Percentiles rank a stretch among this genome's conserved stretches.
These are phyloP conservation scores for Immersiporthe knoxdaviesiana DNA, from an alignment of 2,329 filamentous ascomycete genomes.

Conservation along the genomic window DNA sequence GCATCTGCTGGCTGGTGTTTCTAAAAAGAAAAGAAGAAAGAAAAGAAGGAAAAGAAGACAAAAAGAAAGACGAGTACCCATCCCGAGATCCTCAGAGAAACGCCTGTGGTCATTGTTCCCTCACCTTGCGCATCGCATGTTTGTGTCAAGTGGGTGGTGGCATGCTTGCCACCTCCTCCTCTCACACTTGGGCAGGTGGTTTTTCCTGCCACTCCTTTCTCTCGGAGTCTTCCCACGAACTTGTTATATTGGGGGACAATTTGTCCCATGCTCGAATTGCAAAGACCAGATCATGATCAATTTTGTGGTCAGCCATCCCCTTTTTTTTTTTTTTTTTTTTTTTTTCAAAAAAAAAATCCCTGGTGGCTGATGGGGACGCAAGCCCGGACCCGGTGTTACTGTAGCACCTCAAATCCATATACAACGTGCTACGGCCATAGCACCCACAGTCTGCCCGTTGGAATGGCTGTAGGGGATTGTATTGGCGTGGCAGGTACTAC, in stretches of 20 bases:
- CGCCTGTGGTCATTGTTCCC: neutral
- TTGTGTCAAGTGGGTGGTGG: neutral
- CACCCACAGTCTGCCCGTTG: neutral
- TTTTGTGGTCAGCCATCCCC: neutral
- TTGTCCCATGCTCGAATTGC: neutral
- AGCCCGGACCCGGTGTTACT: constrained; percentile 7
- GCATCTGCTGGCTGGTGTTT: constrained; percentile 1
- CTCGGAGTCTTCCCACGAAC: neutral
- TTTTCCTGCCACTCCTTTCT: neutral
- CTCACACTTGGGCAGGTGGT: neutral
- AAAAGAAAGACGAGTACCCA: neutral
- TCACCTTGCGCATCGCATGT: neutral
- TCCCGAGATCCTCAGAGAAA: constrained; percentile 6
- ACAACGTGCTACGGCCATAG: neutral
- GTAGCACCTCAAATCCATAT: neutral
- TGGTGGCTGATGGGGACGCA: neutral
- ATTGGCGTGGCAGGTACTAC: constrained; percentile 53
- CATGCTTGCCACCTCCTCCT: neutral
- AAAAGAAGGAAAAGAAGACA: neutral
- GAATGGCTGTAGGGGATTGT: neutral
- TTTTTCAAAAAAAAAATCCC: no score
- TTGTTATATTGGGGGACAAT: neutral
- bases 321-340: no score
- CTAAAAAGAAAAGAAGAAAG: neutral
- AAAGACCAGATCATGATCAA: neutral